phyloP scores from a whole-genome alignment of 1,139 yeast species.

The Eremothecium cymbalariae region DNA sequence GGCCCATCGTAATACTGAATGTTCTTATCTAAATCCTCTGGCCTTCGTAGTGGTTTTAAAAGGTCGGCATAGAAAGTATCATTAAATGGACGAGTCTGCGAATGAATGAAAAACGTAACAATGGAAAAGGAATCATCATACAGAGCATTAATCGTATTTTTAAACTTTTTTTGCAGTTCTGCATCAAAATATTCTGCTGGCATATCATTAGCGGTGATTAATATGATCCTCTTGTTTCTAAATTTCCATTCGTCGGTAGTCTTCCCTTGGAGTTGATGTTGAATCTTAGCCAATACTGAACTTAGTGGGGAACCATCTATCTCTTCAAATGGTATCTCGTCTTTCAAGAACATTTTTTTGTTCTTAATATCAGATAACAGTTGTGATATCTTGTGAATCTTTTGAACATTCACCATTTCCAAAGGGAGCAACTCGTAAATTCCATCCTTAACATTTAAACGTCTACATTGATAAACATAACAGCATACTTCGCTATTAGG shows the following conservation, averaged over 20 bases:
- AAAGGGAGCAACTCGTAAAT: constrained; percentile 35
- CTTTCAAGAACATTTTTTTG: constrained; percentile 15
- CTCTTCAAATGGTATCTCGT: constrained; percentile 25
- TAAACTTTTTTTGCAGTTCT: constrained; percentile 37
- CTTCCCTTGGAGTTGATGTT: constrained; percentile 33
- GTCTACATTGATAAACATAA: constrained; percentile 45
- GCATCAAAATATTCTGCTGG: constrained; percentile 38
- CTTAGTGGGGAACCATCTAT: constrained; percentile 21
- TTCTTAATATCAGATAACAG: too few species aligned
- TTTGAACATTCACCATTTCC: constrained; percentile 34
- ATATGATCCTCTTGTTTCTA: constrained; percentile 39
- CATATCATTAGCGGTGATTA: constrained; percentile 51
- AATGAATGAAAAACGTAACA: constrained; percentile 55
- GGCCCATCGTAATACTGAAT: constrained; percentile 31
- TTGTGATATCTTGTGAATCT: constrained; percentile 36
- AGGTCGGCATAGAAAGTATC: constrained; percentile 48
- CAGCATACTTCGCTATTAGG: constrained; percentile 63
- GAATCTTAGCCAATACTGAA: constrained; percentile 31
- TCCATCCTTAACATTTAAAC: constrained; percentile 26
- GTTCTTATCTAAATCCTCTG: too few species aligned
- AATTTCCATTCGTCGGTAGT: constrained; percentile 32
- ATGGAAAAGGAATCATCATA: constrained; percentile 47
- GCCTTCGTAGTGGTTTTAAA: constrained; percentile 29
- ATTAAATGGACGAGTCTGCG: constrained; percentile 38
- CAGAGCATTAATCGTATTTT: constrained; percentile 54